Base-by-base conservation (phyloP, 2,329 filamentous ascomycete species). In the Hymenoscyphus albidus region DNA sequence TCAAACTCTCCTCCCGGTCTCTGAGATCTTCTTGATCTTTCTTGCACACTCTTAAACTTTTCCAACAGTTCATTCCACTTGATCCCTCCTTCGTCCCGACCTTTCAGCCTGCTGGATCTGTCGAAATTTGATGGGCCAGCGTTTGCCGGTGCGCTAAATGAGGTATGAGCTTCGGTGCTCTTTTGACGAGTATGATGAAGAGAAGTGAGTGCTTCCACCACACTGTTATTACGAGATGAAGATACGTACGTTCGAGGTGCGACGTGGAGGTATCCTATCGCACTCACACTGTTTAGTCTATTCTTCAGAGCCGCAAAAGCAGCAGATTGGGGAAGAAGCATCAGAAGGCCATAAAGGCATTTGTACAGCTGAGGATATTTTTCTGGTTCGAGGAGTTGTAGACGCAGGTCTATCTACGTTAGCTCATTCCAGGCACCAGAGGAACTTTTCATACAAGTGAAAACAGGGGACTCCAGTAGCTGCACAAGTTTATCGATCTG, bases 401-500 rank as follows among this genome's bases (percentile, higher is more conserved):
- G 88, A 55, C 95, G 91, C 58, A 99, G 87, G 77, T 98, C 93
- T 96, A 67, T 6, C 18, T 31, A 6, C 64, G 48, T 74, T 65
- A 72, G 70, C 31, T 65, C 51, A 42, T 18, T 16, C 64, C 5
- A 14, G 44, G 5, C 6, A 3, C 27, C 32, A 40, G 27, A 54
- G 32, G 48, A 61, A 22, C n/a, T 35, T n/a, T 14, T 77, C 88
- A 78, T 78, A 96, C 92, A 99, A 58, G 95, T 99, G 74, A 99
- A 99, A 1, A 99, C 95, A 0, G 95, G 95, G 0, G 93, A 98
- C 76, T 99, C 95, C 48, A 99, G 87, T 16, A 99, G 83, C 76
- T 99, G 95, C 13, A 99, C 95, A 16, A 99, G 84, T 77, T 99
- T 99, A 78, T 99, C 95, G 71, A 99, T 97, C 76, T 99, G 96